Evolutionary conservation across 306 rosid species (phyloP).

Genomic region (Psophocarpus tetragonolobus): DNA sequence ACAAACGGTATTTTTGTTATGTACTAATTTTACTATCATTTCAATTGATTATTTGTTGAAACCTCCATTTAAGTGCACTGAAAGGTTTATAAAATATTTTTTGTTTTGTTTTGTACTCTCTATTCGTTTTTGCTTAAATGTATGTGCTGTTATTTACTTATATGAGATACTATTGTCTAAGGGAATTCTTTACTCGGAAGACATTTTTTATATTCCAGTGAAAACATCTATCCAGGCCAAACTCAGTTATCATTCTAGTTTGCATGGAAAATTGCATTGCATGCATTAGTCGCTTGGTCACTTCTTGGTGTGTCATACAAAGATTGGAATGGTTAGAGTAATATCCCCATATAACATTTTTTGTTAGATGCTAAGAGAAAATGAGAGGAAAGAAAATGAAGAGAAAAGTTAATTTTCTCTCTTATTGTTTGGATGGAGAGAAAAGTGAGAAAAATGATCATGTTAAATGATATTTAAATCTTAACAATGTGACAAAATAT

Average conservation of each 20-base stretch:
- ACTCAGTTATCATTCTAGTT: neutral
- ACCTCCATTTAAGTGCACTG: neutral
- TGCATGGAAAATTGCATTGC: slow-evolving; percentile 12
- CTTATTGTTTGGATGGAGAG: neutral
- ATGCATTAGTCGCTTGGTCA: neutral
- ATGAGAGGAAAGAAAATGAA: neutral
- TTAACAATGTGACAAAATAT: neutral
- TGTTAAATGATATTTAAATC: neutral
- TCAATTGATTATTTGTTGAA: neutral
- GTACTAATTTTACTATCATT: neutral
- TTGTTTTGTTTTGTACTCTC: neutral
- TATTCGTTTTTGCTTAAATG: neutral
- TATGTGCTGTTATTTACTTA: neutral
- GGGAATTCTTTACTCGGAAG: slow-evolving; percentile 13
- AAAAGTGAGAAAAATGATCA: neutral
- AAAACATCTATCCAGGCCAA: neutral
- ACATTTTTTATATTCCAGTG: neutral
- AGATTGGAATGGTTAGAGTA: neutral
- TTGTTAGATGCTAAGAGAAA: neutral
- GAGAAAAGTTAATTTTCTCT: neutral
- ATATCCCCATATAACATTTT: neutral
- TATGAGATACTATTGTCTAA: neutral
- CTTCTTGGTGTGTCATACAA: neutral
- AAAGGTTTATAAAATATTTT: neutral
- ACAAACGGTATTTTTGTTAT: slow-evolving; percentile 62